phyloP scores from a whole-genome alignment of 805 yeast genomes.

The Debaryomyces maramus region DNA sequence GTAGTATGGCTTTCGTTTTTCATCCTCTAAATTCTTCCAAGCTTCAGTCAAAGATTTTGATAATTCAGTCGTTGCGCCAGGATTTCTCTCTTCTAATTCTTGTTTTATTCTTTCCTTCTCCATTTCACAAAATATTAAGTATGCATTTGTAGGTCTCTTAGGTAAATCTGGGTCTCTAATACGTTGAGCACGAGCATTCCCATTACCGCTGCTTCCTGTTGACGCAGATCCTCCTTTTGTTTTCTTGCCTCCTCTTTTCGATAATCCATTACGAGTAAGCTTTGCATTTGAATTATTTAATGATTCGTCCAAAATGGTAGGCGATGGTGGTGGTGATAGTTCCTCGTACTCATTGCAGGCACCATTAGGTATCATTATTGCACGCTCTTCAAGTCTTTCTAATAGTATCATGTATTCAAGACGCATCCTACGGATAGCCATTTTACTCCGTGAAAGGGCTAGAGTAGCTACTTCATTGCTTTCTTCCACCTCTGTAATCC shows the following conservation, averaged over 20 bases:
- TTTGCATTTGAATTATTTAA: constrained; percentile 22
- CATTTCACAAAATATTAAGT: constrained; percentile 79
- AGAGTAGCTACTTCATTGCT: constrained; percentile 74
- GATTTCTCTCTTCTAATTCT: constrained; percentile 51
- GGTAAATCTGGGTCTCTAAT: constrained; percentile 83
- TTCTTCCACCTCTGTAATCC: constrained; percentile 71
- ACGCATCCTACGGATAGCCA: constrained; percentile 73
- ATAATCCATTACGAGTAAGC: constrained; percentile 16
- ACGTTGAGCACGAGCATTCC: constrained; percentile 28
- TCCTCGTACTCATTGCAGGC: constrained; percentile 28
- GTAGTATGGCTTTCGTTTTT: constrained; percentile 69
- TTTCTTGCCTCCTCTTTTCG: constrained; percentile 20
- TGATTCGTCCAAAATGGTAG: constrained; percentile 34
- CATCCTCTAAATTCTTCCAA: constrained; percentile 75
- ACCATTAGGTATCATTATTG: constrained; percentile 30
- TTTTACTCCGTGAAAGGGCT: constrained; percentile 74
- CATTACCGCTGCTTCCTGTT: constrained; percentile 24
- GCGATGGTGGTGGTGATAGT: constrained; percentile 43
- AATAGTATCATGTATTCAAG: constrained; percentile 79
- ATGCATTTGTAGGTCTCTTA: constrained; percentile 88
- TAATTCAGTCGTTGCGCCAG: constrained; percentile 57
- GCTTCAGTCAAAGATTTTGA: constrained; percentile 80
- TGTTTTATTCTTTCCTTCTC: constrained; percentile 73
- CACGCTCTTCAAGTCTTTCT: constrained; percentile 71
- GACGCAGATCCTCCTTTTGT: constrained; percentile 13